Conservation (phyloP, 345 rosid genomes). For the Cardamine occulta region DNA sequence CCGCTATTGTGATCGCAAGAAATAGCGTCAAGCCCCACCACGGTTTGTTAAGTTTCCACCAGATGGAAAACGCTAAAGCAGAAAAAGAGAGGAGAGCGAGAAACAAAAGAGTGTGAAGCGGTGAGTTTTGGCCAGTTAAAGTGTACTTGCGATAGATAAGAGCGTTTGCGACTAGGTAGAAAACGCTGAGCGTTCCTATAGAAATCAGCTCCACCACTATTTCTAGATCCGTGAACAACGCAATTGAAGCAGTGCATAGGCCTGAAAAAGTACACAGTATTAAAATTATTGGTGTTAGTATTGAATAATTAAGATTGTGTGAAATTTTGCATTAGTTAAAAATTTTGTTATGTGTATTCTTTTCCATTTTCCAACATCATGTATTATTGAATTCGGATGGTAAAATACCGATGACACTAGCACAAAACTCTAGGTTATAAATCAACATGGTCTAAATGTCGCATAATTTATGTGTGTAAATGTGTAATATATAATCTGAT, state of each 20-base stretch:
- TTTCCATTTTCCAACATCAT: neutral
- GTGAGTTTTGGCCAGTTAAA: slow-evolving; percentile 51
- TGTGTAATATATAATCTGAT: neutral
- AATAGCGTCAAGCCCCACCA: slow-evolving; percentile 63
- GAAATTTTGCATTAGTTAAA: no score
- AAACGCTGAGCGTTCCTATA: slow-evolving; percentile 82
- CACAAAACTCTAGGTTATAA: neutral
- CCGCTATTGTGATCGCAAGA: slow-evolving; percentile 44
- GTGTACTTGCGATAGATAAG: slow-evolving; percentile 71
- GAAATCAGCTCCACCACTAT: slow-evolving; percentile 73
- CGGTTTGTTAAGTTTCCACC: slow-evolving; percentile 61
- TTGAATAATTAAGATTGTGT: no score
- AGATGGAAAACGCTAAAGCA: slow-evolving; percentile 67
- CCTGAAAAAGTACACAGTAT: no score
- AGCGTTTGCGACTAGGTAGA: slow-evolving; percentile 89
- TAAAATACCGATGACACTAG: no score
- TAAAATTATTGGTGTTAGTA: no score
- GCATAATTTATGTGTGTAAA: neutral
- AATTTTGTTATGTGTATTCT: no score
- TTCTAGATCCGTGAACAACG: slow-evolving; percentile 78
- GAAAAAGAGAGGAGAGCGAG: slow-evolving; percentile 68
- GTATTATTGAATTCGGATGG: no score
- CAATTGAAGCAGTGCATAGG: slow-evolving; percentile 86
- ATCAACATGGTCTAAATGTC: neutral
- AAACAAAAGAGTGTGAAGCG: slow-evolving; percentile 62